These are phyloP conservation scores for Boletus tomentosulus DNA, from an alignment of 768 basidiomycete genomes.

Conservation along the genomic window DNA sequence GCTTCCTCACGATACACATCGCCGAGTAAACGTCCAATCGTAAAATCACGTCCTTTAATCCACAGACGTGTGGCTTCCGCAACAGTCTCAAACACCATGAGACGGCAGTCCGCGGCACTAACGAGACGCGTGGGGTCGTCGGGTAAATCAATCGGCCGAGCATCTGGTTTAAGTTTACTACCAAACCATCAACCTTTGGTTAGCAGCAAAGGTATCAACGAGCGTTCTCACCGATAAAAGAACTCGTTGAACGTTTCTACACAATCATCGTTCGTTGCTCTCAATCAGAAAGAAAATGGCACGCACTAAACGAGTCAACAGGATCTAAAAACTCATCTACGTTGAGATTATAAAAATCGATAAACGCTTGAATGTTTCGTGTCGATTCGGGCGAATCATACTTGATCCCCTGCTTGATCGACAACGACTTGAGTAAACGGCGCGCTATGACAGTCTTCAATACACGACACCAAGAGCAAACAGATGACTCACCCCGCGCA, in stretches of 20 bases:
- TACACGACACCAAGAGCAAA: background rate
- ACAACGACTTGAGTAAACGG: slow-evolving; percentile 80
- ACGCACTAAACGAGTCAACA: slow-evolving; percentile 75
- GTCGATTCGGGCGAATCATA: slow-evolving; percentile 86
- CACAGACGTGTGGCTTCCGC: slow-evolving; percentile 83
- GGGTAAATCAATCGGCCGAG: slow-evolving; percentile 69
- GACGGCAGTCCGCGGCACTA: slow-evolving; percentile 91
- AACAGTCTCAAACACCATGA: slow-evolving; percentile 90
- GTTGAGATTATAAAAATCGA: slow-evolving; percentile 85
- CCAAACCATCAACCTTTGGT: slow-evolving; percentile 6
- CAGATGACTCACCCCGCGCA: slow-evolving; percentile 54
- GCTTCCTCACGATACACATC: slow-evolving; percentile 67
- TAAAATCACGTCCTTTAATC: slow-evolving; percentile 98
- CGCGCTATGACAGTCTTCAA: slow-evolving; percentile 15
- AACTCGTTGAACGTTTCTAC: slow-evolving; percentile 91
- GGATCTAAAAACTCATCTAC: slow-evolving; percentile 82
- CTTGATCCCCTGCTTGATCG: slow-evolving; percentile 91
- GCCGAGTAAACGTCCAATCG: slow-evolving; percentile 73
- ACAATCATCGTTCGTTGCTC: background rate
- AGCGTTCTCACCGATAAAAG: slow-evolving; percentile 62
- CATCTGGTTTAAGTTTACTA: slow-evolving; percentile 81
- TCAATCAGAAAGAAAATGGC: background rate
- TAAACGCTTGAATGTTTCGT: slow-evolving; percentile 80
- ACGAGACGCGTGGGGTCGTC: slow-evolving; percentile 78
- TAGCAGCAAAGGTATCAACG: background rate